These are phyloP conservation scores for Mercurialis annua DNA, from an alignment of 345 rosid species.

Conservation along the genomic window DNA sequence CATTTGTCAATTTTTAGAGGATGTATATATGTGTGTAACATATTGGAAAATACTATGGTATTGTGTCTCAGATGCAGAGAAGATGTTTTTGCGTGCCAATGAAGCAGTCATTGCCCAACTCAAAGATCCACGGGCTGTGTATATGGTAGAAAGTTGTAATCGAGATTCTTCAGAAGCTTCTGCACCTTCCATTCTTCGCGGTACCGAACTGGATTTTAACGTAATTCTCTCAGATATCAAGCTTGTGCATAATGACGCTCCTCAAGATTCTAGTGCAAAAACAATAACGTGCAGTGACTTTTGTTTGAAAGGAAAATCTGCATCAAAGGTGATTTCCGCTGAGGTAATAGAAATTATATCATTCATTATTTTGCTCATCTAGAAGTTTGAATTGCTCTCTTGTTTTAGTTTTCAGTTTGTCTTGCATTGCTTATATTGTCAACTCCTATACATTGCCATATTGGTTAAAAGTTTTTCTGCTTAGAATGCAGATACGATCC, in stretches of 20 bases:
- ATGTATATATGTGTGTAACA: background rate
- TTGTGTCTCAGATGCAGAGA: conserved; percentile 43
- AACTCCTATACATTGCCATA: conserved; percentile 9
- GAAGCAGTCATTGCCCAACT: conserved; percentile 54
- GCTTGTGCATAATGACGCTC: conserved; percentile 36
- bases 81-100: conserved; percentile 41
- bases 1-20: background rate
- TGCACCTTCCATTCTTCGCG: conserved; percentile 51
- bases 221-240: conserved; percentile 40
- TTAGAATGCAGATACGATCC: conserved; percentile 86
- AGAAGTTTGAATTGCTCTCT: background rate
- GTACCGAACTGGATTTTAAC: conserved; percentile 52
- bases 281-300: conserved; percentile 53
- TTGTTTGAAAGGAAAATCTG: conserved; percentile 46
- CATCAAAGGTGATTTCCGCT: conserved; percentile 36
- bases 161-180: conserved; percentile 39
- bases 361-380: too few relatives aligned
- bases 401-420: conserved; percentile 7
- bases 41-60: background rate
- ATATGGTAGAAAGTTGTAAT: conserved; percentile 46
- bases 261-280: conserved; percentile 35
- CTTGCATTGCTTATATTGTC: conserved; percentile 8
- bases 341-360: conserved; percentile 50
- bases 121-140: conserved; percentile 53
- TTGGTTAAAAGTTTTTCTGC: conserved; percentile 38